Percentiles rank a stretch among this genome's conserved stretches.
These are phyloP conservation scores for Isabelozyma pseudorhagii DNA, from an alignment of 805 yeast genomes.

Conservation along the genomic window DNA sequence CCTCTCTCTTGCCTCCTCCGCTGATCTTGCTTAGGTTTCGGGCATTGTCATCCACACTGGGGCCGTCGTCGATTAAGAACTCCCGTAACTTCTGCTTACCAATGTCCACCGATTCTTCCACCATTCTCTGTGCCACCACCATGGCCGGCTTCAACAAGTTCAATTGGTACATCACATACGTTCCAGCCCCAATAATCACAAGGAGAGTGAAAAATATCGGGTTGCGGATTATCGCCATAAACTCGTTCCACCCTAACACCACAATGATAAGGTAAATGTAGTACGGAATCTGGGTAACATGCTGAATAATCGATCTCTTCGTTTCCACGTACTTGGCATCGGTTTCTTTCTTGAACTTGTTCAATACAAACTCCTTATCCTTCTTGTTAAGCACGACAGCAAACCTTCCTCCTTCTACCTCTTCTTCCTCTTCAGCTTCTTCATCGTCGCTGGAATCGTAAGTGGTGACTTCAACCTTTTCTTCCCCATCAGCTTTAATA, in stretches of 20 bases:
- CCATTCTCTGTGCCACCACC: slow-evolving; percentile 53
- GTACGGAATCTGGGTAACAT: slow-evolving; percentile 76
- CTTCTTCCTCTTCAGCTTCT: slow-evolving; percentile 23
- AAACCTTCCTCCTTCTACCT: slow-evolving; percentile 32
- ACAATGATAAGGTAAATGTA: slow-evolving; percentile 73
- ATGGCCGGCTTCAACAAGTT: slow-evolving; percentile 76
- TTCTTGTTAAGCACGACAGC: slow-evolving; percentile 54
- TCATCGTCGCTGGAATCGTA: slow-evolving; percentile 16
- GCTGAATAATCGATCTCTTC: slow-evolving; percentile 77
- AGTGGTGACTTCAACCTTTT: slow-evolving; percentile 10
- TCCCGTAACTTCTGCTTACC: slow-evolving; percentile 61
- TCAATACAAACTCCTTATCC: slow-evolving; percentile 55
- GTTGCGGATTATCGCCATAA: slow-evolving; percentile 80
- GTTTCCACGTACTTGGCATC: slow-evolving; percentile 84
- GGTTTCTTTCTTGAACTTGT: slow-evolving; percentile 67
- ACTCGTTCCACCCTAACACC: slow-evolving; percentile 93
- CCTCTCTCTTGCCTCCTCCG: slow-evolving; percentile 2
- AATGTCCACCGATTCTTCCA: slow-evolving; percentile 54
- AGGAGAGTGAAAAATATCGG: slow-evolving; percentile 74
- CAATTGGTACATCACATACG: slow-evolving; percentile 64
- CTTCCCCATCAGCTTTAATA: slow-evolving; percentile 12
- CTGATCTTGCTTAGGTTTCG: slow-evolving; percentile 11
- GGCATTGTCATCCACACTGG: slow-evolving; percentile 17
- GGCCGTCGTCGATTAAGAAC: slow-evolving; percentile 50
- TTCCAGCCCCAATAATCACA: slow-evolving; percentile 55